Evolutionary conservation across 306 rosid species (phyloP), one percentile per base, ranked within the genome.

Genomic region (Castanopsis chinensis): DNA sequence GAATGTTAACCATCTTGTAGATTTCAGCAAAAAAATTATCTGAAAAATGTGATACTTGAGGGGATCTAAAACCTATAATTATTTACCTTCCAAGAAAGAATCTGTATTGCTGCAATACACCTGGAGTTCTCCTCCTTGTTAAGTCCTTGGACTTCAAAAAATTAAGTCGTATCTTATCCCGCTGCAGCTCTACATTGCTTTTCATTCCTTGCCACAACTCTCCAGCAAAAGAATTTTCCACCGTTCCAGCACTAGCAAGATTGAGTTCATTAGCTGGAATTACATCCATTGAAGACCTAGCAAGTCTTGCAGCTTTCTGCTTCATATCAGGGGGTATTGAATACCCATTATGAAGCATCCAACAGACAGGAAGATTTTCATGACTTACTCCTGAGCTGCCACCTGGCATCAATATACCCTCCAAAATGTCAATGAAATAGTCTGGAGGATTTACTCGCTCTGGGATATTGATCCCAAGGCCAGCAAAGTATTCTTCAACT

Each of bases 401-500:
- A 77, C 81, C 85, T 14, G 92, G 88, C 59, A 70, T 77, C 23
- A 77, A 76, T 37, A 95, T 85, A 75, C 98, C 98, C 89, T 93
- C 99, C 87, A 95, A 84, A 84, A 95, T 85, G 88, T 95, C 99
- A 73, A 95, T 95, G 79, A 85, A 91, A 88, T 88, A 79, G 78
- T 95, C 99, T 65, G 99, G 99, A 81, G 99, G 99, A 82, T 91
- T 95, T 12, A 93, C 87, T 15, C 97, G 86, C 43, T 93, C 99
- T 0, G 98, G 99, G 77, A 95, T 80, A 73, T 73, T 69, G 77
- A 95, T 91, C 80, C 98, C 99, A 19, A 95, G 82, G 73, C 90
- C 87, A 68, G 89, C 80, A 76, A 95, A 93, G 88, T 95, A 95
- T 76, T 86, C 96, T 81, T 95, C 98, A 76, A 86, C 93, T 83